Conservation (phyloP, 768 basidiomycete genomes). For the Naganishia antarctica region DNA sequence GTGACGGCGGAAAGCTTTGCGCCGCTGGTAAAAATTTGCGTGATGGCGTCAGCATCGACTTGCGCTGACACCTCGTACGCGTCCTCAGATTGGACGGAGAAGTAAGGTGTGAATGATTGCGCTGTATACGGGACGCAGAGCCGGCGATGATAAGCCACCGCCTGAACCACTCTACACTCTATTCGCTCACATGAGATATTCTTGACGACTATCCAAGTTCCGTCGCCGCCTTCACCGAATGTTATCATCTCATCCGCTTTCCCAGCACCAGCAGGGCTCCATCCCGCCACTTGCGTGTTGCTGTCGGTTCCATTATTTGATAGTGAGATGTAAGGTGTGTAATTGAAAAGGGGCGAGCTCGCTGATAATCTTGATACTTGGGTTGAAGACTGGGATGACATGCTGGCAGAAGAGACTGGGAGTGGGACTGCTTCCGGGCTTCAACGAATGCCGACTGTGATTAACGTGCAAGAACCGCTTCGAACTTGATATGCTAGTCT, state of each 20-base stretch:
- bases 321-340: background rate
- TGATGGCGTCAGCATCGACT: background rate
- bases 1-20: background rate
- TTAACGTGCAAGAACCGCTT: too few species aligned
- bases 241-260: background rate
- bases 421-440: too few species aligned
- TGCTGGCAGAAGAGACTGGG: background rate
- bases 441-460: too few species aligned
- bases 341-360: constrained; percentile 4
- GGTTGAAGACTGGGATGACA: background rate
- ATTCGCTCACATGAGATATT: constrained; percentile 6
- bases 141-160: too few species aligned
- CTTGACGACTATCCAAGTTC: background rate
- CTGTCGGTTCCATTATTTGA: background rate
- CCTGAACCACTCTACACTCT: too few species aligned
- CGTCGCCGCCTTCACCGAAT: constrained; percentile 1
- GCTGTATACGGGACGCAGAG: background rate
- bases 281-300: background rate
- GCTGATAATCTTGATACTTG: background rate
- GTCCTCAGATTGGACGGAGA: background rate
- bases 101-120: constrained; percentile 5
- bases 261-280: background rate
- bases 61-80: constrained; percentile 3
- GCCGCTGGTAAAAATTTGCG: background rate
- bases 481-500: too few species aligned